Base-by-base conservation (phyloP, 73 alveolate species). In the Chromera velia region DNA sequence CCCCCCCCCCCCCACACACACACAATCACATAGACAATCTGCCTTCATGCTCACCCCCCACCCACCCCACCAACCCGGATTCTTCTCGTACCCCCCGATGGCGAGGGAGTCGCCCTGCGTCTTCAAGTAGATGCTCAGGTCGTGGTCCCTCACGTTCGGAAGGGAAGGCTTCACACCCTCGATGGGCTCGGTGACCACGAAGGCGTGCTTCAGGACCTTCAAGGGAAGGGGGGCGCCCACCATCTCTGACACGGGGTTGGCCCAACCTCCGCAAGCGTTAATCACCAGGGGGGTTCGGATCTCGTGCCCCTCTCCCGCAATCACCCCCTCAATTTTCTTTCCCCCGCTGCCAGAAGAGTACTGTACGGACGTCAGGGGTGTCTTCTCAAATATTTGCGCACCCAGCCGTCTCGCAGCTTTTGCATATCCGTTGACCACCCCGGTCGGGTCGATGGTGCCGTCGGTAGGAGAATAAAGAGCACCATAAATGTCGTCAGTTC, bases 71-170 rank as follows among this genome's bases (percentile, higher is more conserved):
- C n/a, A n/a, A n/a, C n/a, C n/a, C n/a, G n/a, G n/a, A n/a, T n/a
- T n/a, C n/a, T n/a, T n/a, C n/a, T n/a, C n/a, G n/a, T 46, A 19
- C 65, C 9, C 65, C 9, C 84, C 84, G 27, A 76, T 65, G 31
- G 84, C 84, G 74, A 76, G 33, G 0, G 84, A 76, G 71, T 76
- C 84, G 33, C 84, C 84, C n/a, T 76, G 84, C 30, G 84, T 76
- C 31, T 76, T 76, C 48, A 76, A 28, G 62, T 76, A 76, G 17
- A 76, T 72, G 34, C 76, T 65, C 9, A 76, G 63, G 48, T 76
- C 84, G 62, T 76, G 84, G 30, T 76, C 84, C 32, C 84, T 34
- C 62, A 76, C 84, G 40, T 76, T 76, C 28, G 84, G 84, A 70
- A 76, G 64, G 7, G 77, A 75, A 34, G 77, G 65, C 34, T 76